Conservation (phyloP, 306 rosid genomes). For the Arachis stenosperma region DNA sequence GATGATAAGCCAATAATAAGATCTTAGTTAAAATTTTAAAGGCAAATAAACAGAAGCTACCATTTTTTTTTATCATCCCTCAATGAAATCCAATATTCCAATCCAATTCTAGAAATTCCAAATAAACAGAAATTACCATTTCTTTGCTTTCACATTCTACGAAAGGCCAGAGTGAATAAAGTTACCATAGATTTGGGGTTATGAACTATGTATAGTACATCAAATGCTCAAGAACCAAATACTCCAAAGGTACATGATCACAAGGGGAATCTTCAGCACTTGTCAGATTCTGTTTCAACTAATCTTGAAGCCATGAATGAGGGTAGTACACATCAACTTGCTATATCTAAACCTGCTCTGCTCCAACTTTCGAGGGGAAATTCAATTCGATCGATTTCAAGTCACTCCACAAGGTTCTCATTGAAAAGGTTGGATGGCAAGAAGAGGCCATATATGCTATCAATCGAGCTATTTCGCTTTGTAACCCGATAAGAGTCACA, state of each 20-base stretch:
- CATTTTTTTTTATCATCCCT: conserved; percentile 34
- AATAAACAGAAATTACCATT: conserved; percentile 44
- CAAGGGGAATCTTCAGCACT: conserved; percentile 43
- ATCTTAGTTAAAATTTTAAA: no score
- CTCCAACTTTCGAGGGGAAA: conserved; percentile 47
- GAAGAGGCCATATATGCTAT: conserved; percentile 69
- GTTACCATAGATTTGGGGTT: conserved; percentile 93
- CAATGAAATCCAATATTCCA: conserved; percentile 45
- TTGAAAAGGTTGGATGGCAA: conserved; percentile 78
- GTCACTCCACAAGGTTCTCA: conserved; percentile 54
- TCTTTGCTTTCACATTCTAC: conserved; percentile 2
- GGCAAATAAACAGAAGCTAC: neutral
- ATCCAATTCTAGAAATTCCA: conserved; percentile 41
- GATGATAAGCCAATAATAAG: no score
- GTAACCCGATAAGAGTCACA: conserved; percentile 51
- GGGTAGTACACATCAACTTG: conserved; percentile 41
- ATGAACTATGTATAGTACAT: conserved; percentile 64
- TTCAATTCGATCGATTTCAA: conserved; percentile 66
- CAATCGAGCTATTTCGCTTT: conserved; percentile 52
- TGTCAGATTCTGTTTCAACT: conserved; percentile 62
- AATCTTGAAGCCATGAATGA: conserved; percentile 53
- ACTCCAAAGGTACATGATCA: conserved; percentile 48
- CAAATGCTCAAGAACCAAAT: conserved; percentile 53
- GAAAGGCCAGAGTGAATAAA: conserved; percentile 6
- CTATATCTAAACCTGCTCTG: conserved; percentile 51